Evolutionary conservation across 495 filamentous ascomycete species (phyloP).

Genomic region (Cudoniella acicularis): DNA sequence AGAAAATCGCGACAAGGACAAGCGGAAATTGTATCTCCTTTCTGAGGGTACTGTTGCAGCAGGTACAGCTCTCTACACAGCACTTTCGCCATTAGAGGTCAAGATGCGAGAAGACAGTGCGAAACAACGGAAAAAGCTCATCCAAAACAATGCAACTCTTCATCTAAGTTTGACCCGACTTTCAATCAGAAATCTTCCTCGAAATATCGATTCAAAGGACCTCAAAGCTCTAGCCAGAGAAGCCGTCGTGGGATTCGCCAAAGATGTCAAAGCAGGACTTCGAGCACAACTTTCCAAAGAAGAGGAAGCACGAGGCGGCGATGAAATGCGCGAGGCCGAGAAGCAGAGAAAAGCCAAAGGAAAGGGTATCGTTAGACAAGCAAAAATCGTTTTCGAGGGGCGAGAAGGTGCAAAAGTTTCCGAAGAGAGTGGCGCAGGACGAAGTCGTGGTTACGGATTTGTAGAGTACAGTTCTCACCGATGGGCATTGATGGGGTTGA

Average conservation of each 20-base stretch:
- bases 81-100: slow-evolving; percentile 74
- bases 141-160: slow-evolving; percentile 84
- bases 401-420: slow-evolving; percentile 73
- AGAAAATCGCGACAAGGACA: slow-evolving; percentile 75
- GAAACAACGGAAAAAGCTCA: slow-evolving; percentile 83
- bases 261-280: slow-evolving; percentile 71
- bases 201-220: slow-evolving; percentile 77
- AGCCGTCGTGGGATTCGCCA: slow-evolving; percentile 89
- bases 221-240: slow-evolving; percentile 87
- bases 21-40: slow-evolving; percentile 86
- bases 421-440: slow-evolving; percentile 66
- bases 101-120: slow-evolving; percentile 83
- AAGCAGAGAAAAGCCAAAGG: slow-evolving; percentile 70
- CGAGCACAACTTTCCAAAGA: slow-evolving; percentile 81
- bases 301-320: slow-evolving; percentile 71
- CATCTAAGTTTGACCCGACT: slow-evolving; percentile 89
- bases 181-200: slow-evolving; percentile 90
- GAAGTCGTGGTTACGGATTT: slow-evolving; percentile 92
- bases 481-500: slow-evolving; percentile 89
- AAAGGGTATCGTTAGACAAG: slow-evolving; percentile 92
- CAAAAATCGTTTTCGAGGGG: slow-evolving; percentile 91
- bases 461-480: slow-evolving; percentile 95
- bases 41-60: slow-evolving; percentile 76
- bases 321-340: slow-evolving; percentile 77
- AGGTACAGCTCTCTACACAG: slow-evolving; percentile 67